These are phyloP conservation scores for Ustilago esculenta DNA, from an alignment of 1,284 basidiomycete genomes.

Conservation along the genomic window DNA sequence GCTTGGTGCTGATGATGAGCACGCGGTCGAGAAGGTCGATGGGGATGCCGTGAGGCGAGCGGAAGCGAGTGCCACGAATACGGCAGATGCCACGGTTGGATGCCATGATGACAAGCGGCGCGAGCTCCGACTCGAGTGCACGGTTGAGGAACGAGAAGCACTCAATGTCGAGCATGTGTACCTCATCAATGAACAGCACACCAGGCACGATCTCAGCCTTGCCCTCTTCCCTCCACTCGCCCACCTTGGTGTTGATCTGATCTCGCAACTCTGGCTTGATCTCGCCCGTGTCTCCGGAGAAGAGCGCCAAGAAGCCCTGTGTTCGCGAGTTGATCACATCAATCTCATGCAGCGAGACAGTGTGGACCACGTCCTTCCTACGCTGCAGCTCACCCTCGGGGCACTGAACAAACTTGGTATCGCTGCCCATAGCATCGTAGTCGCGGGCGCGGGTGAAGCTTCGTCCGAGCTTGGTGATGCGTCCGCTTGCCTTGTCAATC, in stretches of 20 bases:
- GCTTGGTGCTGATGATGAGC: constrained; percentile 91
- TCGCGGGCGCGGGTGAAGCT: constrained; percentile 95
- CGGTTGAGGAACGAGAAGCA: constrained; percentile 99
- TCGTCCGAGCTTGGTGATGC: constrained; percentile 92
- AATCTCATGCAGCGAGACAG: constrained; percentile 96
- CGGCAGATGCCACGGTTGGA: constrained; percentile 94
- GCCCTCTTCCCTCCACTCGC: constrained; percentile 97
- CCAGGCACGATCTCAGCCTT: constrained; percentile 98
- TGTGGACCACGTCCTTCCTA: constrained; percentile 94
- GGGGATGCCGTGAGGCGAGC: constrained; percentile 92
- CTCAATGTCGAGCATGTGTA: constrained; percentile 99
- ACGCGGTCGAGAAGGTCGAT: constrained; percentile 93
- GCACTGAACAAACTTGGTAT: constrained; percentile 97
- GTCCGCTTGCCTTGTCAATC: constrained; percentile 96
- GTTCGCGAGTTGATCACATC: constrained; percentile 99
- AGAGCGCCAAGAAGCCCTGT: constrained; percentile 79
- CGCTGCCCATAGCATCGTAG: constrained; percentile 92
- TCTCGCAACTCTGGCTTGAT: constrained; percentile 96
- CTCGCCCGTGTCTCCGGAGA: constrained; percentile 88
- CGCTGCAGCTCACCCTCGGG: constrained; percentile 98
- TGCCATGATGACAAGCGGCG: constrained; percentile 97
- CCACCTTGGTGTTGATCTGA: constrained; percentile 96
- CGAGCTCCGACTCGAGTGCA: constrained; percentile 90
- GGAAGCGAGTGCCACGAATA: constrained; percentile 93
- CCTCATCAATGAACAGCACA: constrained; percentile 72